Base-by-base conservation (phyloP, 2,329 filamentous ascomycete genomes). In the Parastagonospora avenae region DNA sequence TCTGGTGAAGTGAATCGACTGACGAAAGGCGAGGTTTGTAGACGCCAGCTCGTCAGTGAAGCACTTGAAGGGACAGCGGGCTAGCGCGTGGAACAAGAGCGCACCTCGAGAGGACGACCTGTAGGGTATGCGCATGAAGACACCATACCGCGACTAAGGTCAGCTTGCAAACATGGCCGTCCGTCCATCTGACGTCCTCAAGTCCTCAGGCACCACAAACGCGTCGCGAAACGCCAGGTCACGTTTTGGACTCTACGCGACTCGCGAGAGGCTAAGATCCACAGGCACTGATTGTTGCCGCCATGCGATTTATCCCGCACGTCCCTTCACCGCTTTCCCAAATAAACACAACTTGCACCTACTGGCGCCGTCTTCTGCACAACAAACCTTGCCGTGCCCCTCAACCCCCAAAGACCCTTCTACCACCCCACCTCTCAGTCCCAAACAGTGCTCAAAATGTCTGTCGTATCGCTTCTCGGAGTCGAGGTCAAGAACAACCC, bases 401-500 rank as follows among this genome's bases (percentile, higher is more conserved):
- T 24, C 19, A 24, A 24, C 19, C 19, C 19, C 19, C 3, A 24
- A 24, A 24, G 19, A 24, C 19, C 16, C 30, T 30, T 33, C 14
- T 35, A 10, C 29, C 42, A 16, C 36, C 31, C 30, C 41, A 49
- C 39, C 35, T 45, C 19, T 2, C 39, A 15, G 39, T 30, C 39
- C 48, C 46, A 44, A 40, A 38, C 50, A 52, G 44, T 43, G 30
- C 28, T 50, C 79, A 83, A 72, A 62, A 97, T 97, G 94, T 97
- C 94, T 72, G 90, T 97, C 72, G 92, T 99, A 59, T 96, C 92
- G 64, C 87, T 99, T 53, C 85, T 99, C 63, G 93, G 93, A 71
- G 94, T 99, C 69, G 90, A 94, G 77, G 90, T 99, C 65, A 83
- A 92, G 74, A 97, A 99, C 85, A 99, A 99, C 80, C 94, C 94